These are phyloP conservation scores for Phaeosphaeriaceae sp. DNA, from an alignment of 2,329 filamentous ascomycete species.

Conservation along the genomic window DNA sequence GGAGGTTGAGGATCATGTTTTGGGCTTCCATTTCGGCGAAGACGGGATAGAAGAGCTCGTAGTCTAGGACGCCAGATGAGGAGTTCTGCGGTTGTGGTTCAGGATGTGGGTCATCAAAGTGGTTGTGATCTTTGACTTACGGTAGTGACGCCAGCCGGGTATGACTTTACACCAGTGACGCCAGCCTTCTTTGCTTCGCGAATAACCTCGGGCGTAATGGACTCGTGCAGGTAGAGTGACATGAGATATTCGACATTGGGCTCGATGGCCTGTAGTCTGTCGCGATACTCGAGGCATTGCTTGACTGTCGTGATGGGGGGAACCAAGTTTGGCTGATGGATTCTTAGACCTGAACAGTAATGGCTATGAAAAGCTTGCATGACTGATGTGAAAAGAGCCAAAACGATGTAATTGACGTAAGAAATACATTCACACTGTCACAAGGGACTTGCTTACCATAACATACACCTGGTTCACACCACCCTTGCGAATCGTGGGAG, in stretches of 20 bases:
- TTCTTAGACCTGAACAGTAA: neutral
- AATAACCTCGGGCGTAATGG: slow-evolving; percentile 63
- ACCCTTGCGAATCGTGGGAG: slow-evolving; percentile 58
- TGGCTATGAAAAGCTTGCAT: neutral
- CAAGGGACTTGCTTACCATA: slow-evolving; percentile 51
- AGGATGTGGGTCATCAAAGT: neutral
- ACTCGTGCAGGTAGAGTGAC: slow-evolving; percentile 59
- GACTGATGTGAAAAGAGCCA: neutral
- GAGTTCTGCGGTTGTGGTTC: slow-evolving; percentile 57
- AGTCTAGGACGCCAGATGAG: slow-evolving; percentile 71
- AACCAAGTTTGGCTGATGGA: slow-evolving; percentile 56
- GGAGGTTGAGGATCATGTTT: slow-evolving; percentile 86
- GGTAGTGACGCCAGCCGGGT: slow-evolving; percentile 58
- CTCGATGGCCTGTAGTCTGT: slow-evolving; percentile 53
- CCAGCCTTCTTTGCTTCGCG: slow-evolving; percentile 75
- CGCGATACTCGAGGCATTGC: slow-evolving; percentile 56
- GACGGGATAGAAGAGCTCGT: slow-evolving; percentile 75
- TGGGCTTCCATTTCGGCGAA: slow-evolving; percentile 90
- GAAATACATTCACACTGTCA: neutral
- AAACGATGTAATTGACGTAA: neutral
- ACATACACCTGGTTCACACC: slow-evolving; percentile 63
- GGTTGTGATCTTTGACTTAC: slow-evolving; percentile 17
- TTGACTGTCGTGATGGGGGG: slow-evolving; percentile 59
- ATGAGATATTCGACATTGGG: slow-evolving; percentile 59
- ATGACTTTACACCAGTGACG: slow-evolving; percentile 75